A percentile compares a stretch with the other conserved stretches of the same genome.
Evolutionary conservation across 345 rosid genomes (phyloP).

Genomic region (Clausena lansium): DNA sequence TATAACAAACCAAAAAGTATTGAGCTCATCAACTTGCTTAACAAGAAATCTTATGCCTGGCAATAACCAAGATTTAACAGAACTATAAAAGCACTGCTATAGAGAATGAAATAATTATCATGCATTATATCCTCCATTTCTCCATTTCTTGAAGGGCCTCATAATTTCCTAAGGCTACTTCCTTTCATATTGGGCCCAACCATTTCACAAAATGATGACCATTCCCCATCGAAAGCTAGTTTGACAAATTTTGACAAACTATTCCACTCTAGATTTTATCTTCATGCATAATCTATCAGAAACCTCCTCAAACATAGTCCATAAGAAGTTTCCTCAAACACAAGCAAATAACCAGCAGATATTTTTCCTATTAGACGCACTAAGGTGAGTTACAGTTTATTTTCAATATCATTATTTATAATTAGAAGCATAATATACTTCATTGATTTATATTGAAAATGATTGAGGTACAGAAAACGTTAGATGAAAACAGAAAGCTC

Average conservation of each 20-base stretch:
- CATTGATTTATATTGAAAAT: background rate
- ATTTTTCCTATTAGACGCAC: background rate
- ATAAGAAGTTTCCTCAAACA: too few species aligned
- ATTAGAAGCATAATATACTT: background rate
- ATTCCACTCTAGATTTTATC: background rate
- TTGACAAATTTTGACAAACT: background rate
- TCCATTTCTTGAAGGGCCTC: background rate
- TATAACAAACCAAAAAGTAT: conserved; percentile 24
- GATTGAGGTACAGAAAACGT: background rate
- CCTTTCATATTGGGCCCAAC: background rate
- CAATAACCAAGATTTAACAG: background rate
- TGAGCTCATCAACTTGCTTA: conserved; percentile 3
- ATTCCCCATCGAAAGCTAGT: background rate
- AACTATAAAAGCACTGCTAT: background rate
- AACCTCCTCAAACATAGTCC: background rate
- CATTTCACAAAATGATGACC: background rate
- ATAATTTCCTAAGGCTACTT: background rate
- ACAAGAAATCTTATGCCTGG: background rate
- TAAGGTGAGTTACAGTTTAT: background rate
- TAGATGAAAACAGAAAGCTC: background rate
- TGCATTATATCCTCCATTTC: background rate
- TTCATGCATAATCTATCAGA: background rate
- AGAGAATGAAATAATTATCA: background rate
- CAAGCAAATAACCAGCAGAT: background rate
- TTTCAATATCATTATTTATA: background rate